Percentiles rank a stretch among this genome's conserved stretches.
phyloP scores from a whole-genome alignment of 2,329 filamentous ascomycete species.

The Talaromyces sp. region DNA sequence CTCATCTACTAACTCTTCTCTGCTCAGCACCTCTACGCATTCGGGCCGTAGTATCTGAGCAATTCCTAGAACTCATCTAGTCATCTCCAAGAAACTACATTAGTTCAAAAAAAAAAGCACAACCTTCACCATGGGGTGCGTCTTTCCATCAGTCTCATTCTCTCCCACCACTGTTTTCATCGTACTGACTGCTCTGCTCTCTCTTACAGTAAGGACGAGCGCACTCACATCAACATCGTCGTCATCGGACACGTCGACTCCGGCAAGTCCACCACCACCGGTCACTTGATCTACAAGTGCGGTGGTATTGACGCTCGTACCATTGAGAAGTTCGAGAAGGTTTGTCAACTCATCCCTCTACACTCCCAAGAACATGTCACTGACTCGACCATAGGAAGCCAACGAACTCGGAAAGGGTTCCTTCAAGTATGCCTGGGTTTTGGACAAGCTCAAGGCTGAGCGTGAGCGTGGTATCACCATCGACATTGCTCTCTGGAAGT shows the following conservation, averaged over 20 bases:
- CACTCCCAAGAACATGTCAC: background rate
- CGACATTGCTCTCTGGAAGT: constrained; percentile 99
- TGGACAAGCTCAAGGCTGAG: constrained; percentile 99
- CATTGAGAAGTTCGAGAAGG: constrained; percentile 99
- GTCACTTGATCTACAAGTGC: constrained; percentile 99
- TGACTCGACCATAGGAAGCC: constrained; percentile 69
- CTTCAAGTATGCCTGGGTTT: constrained; percentile 99
- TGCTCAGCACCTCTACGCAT: constrained; percentile 51
- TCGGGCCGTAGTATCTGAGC: constrained; percentile 51
- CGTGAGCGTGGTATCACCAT: constrained; percentile 99
- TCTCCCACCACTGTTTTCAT: background rate
- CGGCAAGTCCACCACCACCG: constrained; percentile 95
- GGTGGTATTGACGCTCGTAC: constrained; percentile 99
- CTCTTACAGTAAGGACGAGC: constrained; percentile 78
- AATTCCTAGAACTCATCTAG: constrained; percentile 43
- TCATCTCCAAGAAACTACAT: constrained; percentile 48
- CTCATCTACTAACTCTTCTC: constrained; percentile 24
- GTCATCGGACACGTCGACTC: constrained; percentile 99
- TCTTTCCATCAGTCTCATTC: background rate
- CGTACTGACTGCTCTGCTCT: constrained; percentile 18
- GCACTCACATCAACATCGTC: constrained; percentile 96
- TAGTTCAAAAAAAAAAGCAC: constrained; percentile 37
- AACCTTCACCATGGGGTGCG: constrained; percentile 62
- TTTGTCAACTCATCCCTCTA: constrained; percentile 45
- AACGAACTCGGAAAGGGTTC: constrained; percentile 99